phyloP scores from a whole-genome alignment of 2,329 filamentous ascomycete genomes.

The Metarhizium rileyi region DNA sequence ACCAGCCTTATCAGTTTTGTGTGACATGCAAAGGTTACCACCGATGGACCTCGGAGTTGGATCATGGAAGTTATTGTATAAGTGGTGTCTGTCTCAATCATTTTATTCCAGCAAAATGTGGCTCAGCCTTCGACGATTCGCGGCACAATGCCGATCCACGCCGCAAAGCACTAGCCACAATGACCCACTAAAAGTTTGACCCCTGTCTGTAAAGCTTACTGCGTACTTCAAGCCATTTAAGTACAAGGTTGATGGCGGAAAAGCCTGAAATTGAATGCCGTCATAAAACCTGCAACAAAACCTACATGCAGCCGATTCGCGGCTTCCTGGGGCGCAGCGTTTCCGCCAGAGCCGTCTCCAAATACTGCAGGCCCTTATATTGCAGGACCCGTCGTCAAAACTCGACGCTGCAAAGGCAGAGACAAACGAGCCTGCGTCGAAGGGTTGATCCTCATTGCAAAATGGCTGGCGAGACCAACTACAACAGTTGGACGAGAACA shows the following conservation, averaged over 20 bases:
- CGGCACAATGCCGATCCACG: neutral
- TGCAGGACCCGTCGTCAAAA: conserved; percentile 1
- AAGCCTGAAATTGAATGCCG: neutral
- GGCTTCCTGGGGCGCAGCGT: conserved; percentile 16
- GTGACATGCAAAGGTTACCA: neutral
- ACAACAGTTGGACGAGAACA: conserved; percentile 58
- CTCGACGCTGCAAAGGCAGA: conserved; percentile 8
- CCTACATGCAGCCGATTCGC: conserved; percentile 19
- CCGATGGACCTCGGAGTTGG: neutral
- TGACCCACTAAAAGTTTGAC: conserved; percentile 1
- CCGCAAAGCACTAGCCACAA: neutral
- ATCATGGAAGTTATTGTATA: no score
- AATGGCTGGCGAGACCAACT: conserved; percentile 32
- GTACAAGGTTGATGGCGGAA: neutral
- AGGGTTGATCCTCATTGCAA: conserved; percentile 7
- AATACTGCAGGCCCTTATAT: conserved; percentile 5
- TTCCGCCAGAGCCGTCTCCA: conserved; percentile 13
- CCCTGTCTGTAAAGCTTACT: neutral
- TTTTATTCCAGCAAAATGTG: neutral
- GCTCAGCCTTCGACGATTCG: neutral
- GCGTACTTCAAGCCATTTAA: neutral
- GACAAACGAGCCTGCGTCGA: neutral
- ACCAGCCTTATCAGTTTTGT: neutral
- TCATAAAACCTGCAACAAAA: conserved; percentile 2
- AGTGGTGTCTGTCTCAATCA: neutral